Percentiles rank a stretch among this genome's conserved stretches.
These are phyloP conservation scores for Fusarium bulbicola DNA, from an alignment of 2,329 filamentous ascomycete genomes.

Conservation along the genomic window DNA sequence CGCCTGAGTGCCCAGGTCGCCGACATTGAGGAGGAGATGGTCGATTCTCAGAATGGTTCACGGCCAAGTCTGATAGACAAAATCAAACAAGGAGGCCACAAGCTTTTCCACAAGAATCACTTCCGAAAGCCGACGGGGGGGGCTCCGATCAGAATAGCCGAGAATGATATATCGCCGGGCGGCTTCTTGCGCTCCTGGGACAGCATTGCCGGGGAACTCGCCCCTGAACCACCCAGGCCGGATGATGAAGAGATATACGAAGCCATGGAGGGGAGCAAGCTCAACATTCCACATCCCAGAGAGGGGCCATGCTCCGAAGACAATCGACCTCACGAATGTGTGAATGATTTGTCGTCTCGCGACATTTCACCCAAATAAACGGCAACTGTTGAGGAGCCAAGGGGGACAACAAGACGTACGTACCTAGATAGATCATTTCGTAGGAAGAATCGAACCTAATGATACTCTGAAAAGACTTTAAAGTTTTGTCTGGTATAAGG, in stretches of 20 bases:
- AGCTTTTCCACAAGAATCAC: constrained; percentile 36
- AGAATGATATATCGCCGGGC: neutral
- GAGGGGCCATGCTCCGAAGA: constrained; percentile 47
- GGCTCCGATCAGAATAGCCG: neutral
- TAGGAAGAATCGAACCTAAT: neutral
- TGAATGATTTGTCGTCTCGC: constrained; percentile 36
- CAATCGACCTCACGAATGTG: constrained; percentile 44
- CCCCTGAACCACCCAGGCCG: constrained; percentile 23
- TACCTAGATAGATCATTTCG: constrained; percentile 4
- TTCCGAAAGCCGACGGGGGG: constrained; percentile 26
- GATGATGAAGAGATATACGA: constrained; percentile 38
- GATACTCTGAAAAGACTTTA: neutral
- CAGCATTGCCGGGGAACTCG: constrained; percentile 30
- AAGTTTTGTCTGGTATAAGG: neutral
- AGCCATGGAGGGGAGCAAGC: constrained; percentile 36
- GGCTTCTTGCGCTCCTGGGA: constrained; percentile 28
- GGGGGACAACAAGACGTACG: neutral
- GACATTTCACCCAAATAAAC: constrained; percentile 14
- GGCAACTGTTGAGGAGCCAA: neutral
- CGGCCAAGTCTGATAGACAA: constrained; percentile 42
- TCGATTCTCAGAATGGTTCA: constrained; percentile 17
- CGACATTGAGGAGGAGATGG: constrained; percentile 1
- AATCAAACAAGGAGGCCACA: constrained; percentile 42
- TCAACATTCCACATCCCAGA: constrained; percentile 6
- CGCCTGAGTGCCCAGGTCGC: constrained; percentile 40